Evolutionary conservation across 1,139 yeast species (phyloP).

Genomic region (Pichia inconspicua): DNA sequence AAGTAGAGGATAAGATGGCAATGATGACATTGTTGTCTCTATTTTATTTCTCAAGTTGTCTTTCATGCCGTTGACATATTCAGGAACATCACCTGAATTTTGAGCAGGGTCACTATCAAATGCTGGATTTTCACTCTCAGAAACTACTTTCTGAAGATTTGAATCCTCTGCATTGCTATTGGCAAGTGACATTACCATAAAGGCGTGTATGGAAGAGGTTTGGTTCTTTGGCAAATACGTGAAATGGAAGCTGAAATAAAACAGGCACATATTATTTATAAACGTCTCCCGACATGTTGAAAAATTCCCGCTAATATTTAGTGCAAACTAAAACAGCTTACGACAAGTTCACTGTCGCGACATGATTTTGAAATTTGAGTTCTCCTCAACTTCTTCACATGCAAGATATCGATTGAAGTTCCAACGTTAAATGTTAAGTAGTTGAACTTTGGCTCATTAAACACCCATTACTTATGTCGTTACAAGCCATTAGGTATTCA

Average conservation of each 20-base stretch:
- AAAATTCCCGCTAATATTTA: background rate
- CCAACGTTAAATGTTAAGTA: no score
- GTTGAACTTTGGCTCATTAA: no score
- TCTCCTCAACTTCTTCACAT: no score
- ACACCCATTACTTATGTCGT: constrained; percentile 23
- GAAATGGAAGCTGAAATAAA: no score
- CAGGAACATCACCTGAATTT: background rate
- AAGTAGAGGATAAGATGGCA: constrained; percentile 23
- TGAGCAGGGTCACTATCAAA: background rate
- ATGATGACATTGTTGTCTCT: constrained; percentile 3
- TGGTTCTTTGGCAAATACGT: background rate
- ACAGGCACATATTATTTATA: no score
- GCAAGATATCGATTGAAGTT: no score
- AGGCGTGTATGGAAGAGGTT: background rate
- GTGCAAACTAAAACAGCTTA: no score
- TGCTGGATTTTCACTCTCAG: background rate
- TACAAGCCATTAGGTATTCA: constrained; percentile 68
- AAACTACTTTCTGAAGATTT: background rate
- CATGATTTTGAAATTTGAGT: no score
- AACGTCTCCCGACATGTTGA: background rate
- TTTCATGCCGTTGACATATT: background rate
- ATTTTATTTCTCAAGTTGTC: background rate
- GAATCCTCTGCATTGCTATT: background rate
- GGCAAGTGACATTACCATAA: background rate
- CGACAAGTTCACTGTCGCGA: no score